phyloP scores from a whole-genome alignment of 2,329 filamentous ascomycete species.

The Aspergillus tamarii region DNA sequence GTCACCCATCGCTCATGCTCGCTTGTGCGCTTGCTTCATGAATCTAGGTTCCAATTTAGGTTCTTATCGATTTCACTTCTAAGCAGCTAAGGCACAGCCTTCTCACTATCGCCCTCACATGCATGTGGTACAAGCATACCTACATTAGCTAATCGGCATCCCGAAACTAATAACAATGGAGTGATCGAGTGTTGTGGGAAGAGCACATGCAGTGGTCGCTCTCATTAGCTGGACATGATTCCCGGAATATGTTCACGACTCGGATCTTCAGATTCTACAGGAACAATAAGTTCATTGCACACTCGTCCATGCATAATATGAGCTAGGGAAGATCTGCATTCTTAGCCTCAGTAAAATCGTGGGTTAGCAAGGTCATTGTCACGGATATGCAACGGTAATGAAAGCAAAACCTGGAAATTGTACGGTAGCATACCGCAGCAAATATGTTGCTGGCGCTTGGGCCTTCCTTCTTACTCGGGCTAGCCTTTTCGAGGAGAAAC shows the following conservation, averaged over 20 bases:
- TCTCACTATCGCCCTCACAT: background rate
- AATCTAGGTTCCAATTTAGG: background rate
- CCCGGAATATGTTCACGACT: background rate
- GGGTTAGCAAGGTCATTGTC: background rate
- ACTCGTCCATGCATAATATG: background rate
- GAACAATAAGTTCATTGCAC: background rate
- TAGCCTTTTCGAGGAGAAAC: background rate
- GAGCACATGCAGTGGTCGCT: background rate
- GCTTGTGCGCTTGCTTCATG: background rate
- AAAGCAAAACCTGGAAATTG: background rate
- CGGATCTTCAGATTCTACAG: background rate
- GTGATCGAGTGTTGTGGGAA: background rate
- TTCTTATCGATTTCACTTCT: too few species aligned
- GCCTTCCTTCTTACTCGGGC: background rate
- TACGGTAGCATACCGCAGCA: background rate
- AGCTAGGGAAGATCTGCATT: background rate
- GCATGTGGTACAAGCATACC: background rate
- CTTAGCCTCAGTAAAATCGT: background rate
- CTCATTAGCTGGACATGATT: background rate
- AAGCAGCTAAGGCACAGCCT: background rate
- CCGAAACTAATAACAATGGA: background rate
- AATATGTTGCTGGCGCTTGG: background rate
- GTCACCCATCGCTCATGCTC: background rate
- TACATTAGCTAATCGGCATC: background rate
- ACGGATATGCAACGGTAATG: background rate